Base-by-base conservation (phyloP, 129 eudicot genomes). In the Flaveria ramosissima region DNA sequence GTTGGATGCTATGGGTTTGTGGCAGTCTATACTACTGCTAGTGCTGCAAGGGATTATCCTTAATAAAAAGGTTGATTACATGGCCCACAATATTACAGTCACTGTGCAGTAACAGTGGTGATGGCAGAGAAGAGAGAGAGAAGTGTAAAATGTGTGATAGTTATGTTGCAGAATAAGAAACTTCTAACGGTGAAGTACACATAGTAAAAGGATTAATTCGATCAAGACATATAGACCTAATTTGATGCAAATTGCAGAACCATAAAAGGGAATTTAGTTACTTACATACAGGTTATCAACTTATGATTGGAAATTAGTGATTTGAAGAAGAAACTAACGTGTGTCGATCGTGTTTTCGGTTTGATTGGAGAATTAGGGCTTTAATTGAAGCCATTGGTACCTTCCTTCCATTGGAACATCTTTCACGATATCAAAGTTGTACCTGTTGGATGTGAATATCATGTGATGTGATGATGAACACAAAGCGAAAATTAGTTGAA, bases 321-420 rank as follows among this genome's bases (percentile, higher is more conserved):
- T 2, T 36, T 6, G 41, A 36, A 36, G 41, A 36, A 36, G 41
- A 36, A 36, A 36, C 41, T 36, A 36, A 36, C 7, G 41, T 36
- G 41, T 36, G 6, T 36, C 7, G 41, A 36, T 36, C 41, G 6
- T 36, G 1, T 36, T 36, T 36, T 36, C 0, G 41, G 41, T 5
- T 36, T 52, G 59, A 45, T 45, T 45, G 11, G 50, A 45, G 11
- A 45, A 21, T 83, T 78, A 86, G 70, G 84, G 93, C 81, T 84
- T 78, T 61, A 91, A 74, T 61, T 80, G 81, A 77, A 92, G 78
- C 97, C 97, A 92, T 59, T 89, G 86, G 75, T 92, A 92, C 86
- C 91, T 85, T 46, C 97, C 97, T 65, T 89, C 91, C 81, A 89
- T 21, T 10, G 96, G 96, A 62, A 82, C 84, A 76, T 89, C 97